A percentile compares a stretch with the other conserved stretches of the same genome.
phyloP scores from a whole-genome alignment of 2,329 filamentous ascomycete species.

The Sclerotiophoma versabilis region DNA sequence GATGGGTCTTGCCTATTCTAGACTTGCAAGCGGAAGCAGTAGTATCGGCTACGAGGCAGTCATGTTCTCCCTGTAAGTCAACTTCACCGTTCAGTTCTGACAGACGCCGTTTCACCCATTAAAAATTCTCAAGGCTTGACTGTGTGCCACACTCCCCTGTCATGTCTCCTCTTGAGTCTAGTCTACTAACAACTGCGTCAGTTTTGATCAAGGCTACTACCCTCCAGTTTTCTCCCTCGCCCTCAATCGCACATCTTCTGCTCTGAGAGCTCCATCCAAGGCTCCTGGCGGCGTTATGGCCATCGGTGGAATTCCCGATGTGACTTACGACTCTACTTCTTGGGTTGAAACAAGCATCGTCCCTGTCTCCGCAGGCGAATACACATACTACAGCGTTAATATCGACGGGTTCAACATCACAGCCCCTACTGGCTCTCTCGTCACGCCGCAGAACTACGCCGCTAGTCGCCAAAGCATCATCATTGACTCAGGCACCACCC shows the following conservation, averaged over 20 bases:
- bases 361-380: conserved; percentile 19
- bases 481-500: conserved; percentile 35
- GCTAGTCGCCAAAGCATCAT: conserved; percentile 22
- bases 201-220: conserved; percentile 16
- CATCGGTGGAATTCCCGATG: conserved; percentile 38
- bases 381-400: conserved; percentile 36
- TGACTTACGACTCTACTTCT: conserved; percentile 23
- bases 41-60: conserved; percentile 32
- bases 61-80: conserved; percentile 34
- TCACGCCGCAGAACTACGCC: conserved; percentile 1
- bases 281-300: conserved; percentile 36
- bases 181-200: neutral
- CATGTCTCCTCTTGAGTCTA: too few species aligned
- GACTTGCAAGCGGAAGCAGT: conserved; percentile 22
- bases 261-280: conserved; percentile 6
- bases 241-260: conserved; percentile 25
- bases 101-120: neutral
- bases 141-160: neutral
- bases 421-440: conserved; percentile 5
- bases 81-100: neutral
- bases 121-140: neutral
- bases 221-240: conserved; percentile 36
- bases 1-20: conserved; percentile 37
- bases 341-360: conserved; percentile 27
- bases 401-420: conserved; percentile 35